Evolutionary conservation across 208 protist genomes (phyloP), one percentile per base, ranked within the genome.

Genomic region (Porcisia hertigi): DNA sequence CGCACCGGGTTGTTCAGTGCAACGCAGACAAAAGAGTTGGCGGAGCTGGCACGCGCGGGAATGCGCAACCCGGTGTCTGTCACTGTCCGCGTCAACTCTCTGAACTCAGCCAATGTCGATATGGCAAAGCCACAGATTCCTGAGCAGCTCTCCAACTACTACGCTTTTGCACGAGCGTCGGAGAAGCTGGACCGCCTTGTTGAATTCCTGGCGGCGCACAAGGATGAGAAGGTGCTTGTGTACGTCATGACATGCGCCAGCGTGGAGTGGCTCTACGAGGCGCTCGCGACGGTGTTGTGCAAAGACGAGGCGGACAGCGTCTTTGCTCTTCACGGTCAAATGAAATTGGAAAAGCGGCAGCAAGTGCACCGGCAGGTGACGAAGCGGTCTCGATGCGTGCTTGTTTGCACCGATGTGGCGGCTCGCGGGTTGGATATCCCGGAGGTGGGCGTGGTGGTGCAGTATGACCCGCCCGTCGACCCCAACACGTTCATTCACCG

Each of bases 401-500:
- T 99, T 12, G 87, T 99, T 16, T 98, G 95, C 73, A 99, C 99
- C 55, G 99, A 97, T 74, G 93, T 98, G 43, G 97, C 97, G 6
- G 97, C 98, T 1, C 91, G 98, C 58, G 98, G 98, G 18, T 80
- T 99, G 18, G 98, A 99, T 85, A 96, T 99, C 41, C 97, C 98
- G 5, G 89, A 88, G 47, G 94, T 99, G 25, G 88, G 95, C 60
- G 92, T 94, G 58, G 98, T 99, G 20, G 81, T 99, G 54, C 99
- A 99, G 93, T 99, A 98, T 82, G 98, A 99, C 83, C 93, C 98
- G 25, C 98, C 98, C 25, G 87, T 94, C 2, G 95, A 98, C 64
- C 93, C 95, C 18, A 88, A 86, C 75, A 97, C 98, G 25, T 99
- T 99, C 78, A 98, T 99, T 49, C 98, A 99, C 82, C 94, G 98